Evolutionary conservation across 805 yeast species (phyloP).

Genomic region (Kluyveromyces starmeri): DNA sequence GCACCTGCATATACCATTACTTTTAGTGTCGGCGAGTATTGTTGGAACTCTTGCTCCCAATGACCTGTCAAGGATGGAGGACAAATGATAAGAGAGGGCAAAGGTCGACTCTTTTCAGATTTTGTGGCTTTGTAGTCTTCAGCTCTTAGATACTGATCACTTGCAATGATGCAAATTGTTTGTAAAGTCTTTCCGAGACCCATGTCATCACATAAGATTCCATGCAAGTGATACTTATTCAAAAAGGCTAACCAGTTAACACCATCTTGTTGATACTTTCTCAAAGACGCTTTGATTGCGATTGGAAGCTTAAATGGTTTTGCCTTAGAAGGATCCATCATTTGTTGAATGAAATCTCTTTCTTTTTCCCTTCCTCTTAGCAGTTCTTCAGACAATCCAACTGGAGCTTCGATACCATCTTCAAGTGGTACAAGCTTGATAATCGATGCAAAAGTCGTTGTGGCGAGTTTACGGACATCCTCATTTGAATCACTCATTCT

Average conservation of each 20-base stretch:
- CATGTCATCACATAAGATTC: conserved; percentile 98
- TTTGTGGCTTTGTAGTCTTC: conserved; percentile 54
- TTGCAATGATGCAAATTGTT: conserved; percentile 92
- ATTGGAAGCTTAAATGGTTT: conserved; percentile 85
- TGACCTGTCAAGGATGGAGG: conserved; percentile 98
- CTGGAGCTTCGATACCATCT: conserved; percentile 95
- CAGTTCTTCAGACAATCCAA: conserved; percentile 75
- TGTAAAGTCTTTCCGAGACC: conserved; percentile 96
- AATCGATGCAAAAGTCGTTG: conserved; percentile 93
- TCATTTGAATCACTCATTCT: conserved; percentile 93
- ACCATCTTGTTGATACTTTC: conserved; percentile 97
- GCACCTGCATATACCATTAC: conserved; percentile 90
- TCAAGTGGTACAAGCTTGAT: conserved; percentile 94
- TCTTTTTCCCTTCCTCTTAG: conserved; percentile 87
- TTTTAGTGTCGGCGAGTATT: conserved; percentile 80
- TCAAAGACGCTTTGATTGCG: conserved; percentile 80
- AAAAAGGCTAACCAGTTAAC: conserved; percentile 96
- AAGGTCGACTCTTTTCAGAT: conserved; percentile 55
- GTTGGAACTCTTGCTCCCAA: conserved; percentile 93
- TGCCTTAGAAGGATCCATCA: conserved; percentile 94
- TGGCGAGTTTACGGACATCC: conserved; percentile 83
- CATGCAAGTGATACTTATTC: conserved; percentile 91
- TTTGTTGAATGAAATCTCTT: conserved; percentile 88
- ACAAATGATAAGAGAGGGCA: conserved; percentile 84
- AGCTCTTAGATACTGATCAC: conserved; percentile 84